phyloP scores from a whole-genome alignment of 108 stramenopile species.

The Bacterosira constricta region DNA sequence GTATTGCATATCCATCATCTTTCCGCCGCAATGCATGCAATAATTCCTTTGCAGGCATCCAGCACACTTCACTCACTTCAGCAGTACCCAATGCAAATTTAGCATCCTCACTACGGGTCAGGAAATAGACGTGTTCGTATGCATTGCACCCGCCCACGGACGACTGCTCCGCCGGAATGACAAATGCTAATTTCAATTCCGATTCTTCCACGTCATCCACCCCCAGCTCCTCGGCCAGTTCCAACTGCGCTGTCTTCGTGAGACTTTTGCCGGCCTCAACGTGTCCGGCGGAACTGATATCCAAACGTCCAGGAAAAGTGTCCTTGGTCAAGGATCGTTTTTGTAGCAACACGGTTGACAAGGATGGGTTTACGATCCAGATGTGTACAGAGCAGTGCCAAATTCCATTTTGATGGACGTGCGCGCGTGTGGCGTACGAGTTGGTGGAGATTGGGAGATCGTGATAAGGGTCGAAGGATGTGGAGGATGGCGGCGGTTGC shows the following conservation, averaged over 20 bases:
- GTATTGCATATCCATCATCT: conserved; percentile 27
- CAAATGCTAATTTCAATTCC: conserved; percentile 22
- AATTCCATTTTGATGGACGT: conserved; percentile 23
- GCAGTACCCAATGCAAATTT: conserved; percentile 36
- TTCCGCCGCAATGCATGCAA: conserved; percentile 21
- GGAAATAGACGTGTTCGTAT: conserved; percentile 55
- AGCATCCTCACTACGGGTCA: neutral
- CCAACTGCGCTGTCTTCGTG: conserved; percentile 9
- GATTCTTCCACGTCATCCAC: neutral
- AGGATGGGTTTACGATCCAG: conserved; percentile 35
- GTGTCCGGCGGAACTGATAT: conserved; percentile 52
- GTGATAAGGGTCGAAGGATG: conserved; percentile 38
- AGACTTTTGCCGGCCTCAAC: conserved; percentile 23
- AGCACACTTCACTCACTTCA: conserved; percentile 44
- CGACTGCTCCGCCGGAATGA: conserved; percentile 42
- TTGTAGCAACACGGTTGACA: conserved; percentile 31
- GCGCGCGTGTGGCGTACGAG: neutral
- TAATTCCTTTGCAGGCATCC: conserved; percentile 22
- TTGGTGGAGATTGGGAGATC: conserved; percentile 34
- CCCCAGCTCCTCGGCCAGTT: conserved; percentile 47
- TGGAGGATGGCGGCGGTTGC: conserved; percentile 26
- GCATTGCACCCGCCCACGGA: conserved; percentile 51
- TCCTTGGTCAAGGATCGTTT: conserved; percentile 44
- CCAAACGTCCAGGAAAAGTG: conserved; percentile 52
- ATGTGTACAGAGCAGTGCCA: conserved; percentile 54